These are phyloP conservation scores for Barnettozyma vustinii DNA, from an alignment of 805 yeast genomes.

Conservation along the genomic window DNA sequence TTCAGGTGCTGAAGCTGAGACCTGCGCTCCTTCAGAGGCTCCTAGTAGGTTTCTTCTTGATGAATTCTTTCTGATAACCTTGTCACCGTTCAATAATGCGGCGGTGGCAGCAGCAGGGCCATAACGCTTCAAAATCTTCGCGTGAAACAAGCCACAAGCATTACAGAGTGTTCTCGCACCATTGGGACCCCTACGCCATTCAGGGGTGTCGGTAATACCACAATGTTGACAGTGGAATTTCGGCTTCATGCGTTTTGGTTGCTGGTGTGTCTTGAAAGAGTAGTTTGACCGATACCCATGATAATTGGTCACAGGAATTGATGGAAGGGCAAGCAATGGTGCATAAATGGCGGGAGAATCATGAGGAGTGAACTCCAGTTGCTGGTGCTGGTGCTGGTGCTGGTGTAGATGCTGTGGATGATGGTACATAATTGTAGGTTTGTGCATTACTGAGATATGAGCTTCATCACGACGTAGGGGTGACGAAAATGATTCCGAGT, in stretches of 20 bases:
- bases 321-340: background rate
- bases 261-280: background rate
- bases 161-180: conserved; percentile 75
- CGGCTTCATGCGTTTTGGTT: conserved; percentile 2
- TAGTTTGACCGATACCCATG: background rate
- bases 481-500: background rate
- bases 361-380: background rate
- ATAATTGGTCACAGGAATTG: background rate
- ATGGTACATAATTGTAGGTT: background rate
- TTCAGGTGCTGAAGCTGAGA: background rate
- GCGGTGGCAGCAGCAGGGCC: conserved; percentile 26
- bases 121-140: conserved; percentile 52
- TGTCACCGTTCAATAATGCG: conserved; percentile 15
- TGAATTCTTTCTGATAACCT: conserved; percentile 5
- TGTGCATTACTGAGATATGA: background rate
- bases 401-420: background rate
- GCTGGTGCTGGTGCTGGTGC: no score
- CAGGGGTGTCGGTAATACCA: conserved; percentile 60
- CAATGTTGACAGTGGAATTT: conserved; percentile 39
- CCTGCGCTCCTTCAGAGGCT: background rate
- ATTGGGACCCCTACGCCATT: conserved; percentile 80
- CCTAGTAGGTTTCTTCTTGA: conserved; percentile 4
- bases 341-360: background rate
- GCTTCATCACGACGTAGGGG: background rate
- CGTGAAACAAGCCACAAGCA: conserved; percentile 76